Percentiles rank a stretch among this genome's conserved stretches.
Conservation (phyloP, 2,329 filamentous ascomycete genomes). For the Escovopsis sp. region DNA sequence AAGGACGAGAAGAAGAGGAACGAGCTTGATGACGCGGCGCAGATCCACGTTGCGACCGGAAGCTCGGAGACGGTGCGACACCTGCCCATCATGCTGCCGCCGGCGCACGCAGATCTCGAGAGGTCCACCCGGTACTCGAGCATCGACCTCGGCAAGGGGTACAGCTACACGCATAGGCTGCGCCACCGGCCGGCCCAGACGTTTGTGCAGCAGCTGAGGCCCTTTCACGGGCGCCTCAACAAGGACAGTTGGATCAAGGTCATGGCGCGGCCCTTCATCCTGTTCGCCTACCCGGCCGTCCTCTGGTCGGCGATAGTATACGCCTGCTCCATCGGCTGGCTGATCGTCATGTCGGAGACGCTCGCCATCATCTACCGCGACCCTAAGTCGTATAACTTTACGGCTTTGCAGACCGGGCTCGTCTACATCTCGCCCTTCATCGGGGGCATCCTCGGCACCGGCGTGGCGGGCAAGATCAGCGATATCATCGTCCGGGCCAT, state of each 20-base stretch:
- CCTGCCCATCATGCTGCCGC: too few species aligned
- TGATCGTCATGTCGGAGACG: constrained; percentile 86
- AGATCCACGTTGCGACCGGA: too few species aligned
- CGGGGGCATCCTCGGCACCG: constrained; percentile 79
- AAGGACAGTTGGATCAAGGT: constrained; percentile 69
- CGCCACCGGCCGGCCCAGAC: constrained; percentile 52
- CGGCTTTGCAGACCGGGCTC: constrained; percentile 63
- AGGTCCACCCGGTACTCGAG: too few species aligned
- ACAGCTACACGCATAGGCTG: constrained; percentile 55
- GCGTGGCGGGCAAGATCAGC: constrained; percentile 74
- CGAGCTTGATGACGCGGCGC: too few species aligned
- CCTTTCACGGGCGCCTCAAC: constrained; percentile 65
- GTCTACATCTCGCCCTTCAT: constrained; percentile 85
- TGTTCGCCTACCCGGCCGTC: constrained; percentile 77
- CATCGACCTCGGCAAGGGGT: constrained; percentile 11
- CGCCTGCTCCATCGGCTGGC: constrained; percentile 78
- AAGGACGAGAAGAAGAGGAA: too few species aligned
- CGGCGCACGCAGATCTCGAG: too few species aligned
- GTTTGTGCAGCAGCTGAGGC: constrained; percentile 57
- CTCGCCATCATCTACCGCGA: constrained; percentile 67
- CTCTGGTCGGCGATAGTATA: constrained; percentile 82
- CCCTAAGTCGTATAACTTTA: constrained; percentile 60
- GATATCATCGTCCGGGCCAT: constrained; percentile 73
- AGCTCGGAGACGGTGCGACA: too few species aligned
- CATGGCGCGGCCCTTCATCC: constrained; percentile 63